Conservation (phyloP, 2,329 filamentous ascomycete species). For the Ascochyta viciae-villosae region DNA sequence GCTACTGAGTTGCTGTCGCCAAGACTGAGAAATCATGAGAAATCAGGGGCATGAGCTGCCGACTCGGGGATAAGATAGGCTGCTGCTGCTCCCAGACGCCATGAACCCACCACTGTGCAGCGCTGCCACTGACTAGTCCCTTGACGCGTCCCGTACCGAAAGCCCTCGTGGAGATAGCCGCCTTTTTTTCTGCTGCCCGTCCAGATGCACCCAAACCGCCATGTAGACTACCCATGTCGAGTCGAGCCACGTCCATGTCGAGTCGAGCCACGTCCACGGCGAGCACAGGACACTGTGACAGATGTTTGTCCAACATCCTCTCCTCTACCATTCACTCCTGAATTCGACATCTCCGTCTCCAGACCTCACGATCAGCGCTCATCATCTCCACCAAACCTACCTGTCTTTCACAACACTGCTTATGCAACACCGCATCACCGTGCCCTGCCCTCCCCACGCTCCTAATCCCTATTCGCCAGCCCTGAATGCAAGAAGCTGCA, state of each 20-base stretch:
- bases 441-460: constrained; percentile 12
- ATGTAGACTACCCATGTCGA: constrained; percentile 9
- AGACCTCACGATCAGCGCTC: constrained; percentile 8
- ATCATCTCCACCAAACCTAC: constrained; percentile 16
- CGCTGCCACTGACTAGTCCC: constrained; percentile 12
- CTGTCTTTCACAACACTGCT: constrained; percentile 18
- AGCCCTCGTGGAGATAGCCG: constrained; percentile 2
- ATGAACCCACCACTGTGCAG: constrained; percentile 17
- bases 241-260: constrained; percentile 14
- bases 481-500: constrained; percentile 21
- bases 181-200: constrained; percentile 3
- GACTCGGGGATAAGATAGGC: constrained; percentile 9
- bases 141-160: constrained; percentile 12
- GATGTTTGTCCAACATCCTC: background rate
- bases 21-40: constrained; percentile 5
- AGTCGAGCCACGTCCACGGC: constrained; percentile 13
- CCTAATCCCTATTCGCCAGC: constrained; percentile 17
- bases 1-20: background rate
- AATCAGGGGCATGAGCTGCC: constrained; percentile 3
- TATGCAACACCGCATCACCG: constrained; percentile 24
- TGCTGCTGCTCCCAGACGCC: constrained; percentile 5
- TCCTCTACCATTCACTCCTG: background rate
- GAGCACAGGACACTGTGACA: constrained; percentile 4
- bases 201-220: constrained; percentile 5
- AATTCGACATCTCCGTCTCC: background rate